phyloP scores from a whole-genome alignment of 768 basidiomycete species.

The Tubosaeta brunneosetosa region DNA sequence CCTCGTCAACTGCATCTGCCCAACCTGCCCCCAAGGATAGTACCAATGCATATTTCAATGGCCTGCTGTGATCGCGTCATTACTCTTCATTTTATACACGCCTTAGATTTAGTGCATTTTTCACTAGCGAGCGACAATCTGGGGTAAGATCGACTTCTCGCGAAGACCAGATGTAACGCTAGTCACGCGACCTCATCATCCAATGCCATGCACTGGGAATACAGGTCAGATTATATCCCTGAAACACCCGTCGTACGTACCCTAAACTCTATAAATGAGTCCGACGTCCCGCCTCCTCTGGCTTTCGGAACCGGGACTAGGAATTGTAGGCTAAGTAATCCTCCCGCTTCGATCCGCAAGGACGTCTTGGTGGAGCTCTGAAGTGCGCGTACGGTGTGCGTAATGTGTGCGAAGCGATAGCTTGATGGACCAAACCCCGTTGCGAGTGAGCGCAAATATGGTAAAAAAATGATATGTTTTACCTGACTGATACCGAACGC shows the following conservation, averaged over 20 bases:
- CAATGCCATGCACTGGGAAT: conserved; percentile 26
- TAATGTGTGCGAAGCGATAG: conserved; percentile 79
- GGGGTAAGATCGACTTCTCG: neutral
- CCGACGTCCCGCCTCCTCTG: conserved; percentile 37
- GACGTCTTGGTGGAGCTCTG: conserved; percentile 86
- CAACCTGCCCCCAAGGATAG: conserved; percentile 22
- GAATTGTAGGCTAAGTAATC: conserved; percentile 84
- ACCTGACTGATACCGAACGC: conserved; percentile 68
- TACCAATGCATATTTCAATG: conserved; percentile 38
- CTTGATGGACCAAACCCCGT: conserved; percentile 36
- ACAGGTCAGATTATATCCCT: conserved; percentile 8
- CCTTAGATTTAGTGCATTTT: conserved; percentile 15
- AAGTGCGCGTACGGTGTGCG: conserved; percentile 66
- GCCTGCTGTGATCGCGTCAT: conserved; percentile 29
- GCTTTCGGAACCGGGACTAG: conserved; percentile 61
- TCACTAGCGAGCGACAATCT: neutral
- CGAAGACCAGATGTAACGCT: neutral
- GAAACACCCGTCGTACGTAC: conserved; percentile 41
- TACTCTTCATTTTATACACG: conserved; percentile 8
- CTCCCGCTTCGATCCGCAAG: conserved; percentile 76
- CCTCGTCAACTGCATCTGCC: conserved; percentile 1
- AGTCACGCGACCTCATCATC: conserved; percentile 27
- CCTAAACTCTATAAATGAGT: conserved; percentile 84
- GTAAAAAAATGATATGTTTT: conserved; percentile 7
- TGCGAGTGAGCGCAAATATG: neutral